Base-by-base conservation (phyloP, 257 asterid species). In the Ehretia macrophylla region DNA sequence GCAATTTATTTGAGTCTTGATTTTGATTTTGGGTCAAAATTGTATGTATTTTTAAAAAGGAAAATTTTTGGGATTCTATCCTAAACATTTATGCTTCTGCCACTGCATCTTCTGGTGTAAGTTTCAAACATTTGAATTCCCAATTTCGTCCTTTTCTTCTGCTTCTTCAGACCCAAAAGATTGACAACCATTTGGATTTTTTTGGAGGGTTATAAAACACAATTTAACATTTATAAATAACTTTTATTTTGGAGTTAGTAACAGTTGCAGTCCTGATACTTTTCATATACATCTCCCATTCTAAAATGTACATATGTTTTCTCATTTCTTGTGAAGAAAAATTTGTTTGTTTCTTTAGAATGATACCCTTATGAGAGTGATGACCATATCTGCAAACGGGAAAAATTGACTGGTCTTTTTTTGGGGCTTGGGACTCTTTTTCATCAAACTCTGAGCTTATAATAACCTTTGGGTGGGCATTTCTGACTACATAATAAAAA, bases 381-480 rank as follows among this genome's bases (percentile, higher is more conserved):
- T 58, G 57, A 56, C 32, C 17, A 49, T 68, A 22, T 44, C 57
- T 53, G 19, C 27, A 32, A 40, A n/a, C n/a, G n/a, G 54, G 73
- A 63, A n/a, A 20, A 63, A 68, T 65, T 56, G 71, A 69, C 59
- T 52, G 56, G 54, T 27, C 61, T 51, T 69, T 62, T 53, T 39
- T 32, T 32, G 66, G 63, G 14, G 55, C 48, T 46, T 40, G 55
- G 68, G 75, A 69, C 71, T 63, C 66, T 64, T 66, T 53, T 64
- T 69, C 20, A 49, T 52, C 64, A 62, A 63, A 68, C 60, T 62
- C 61, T 75, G 61, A 55, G 66, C 63, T 62, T 49, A 14, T 62
- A n/a, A n/a, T n/a, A 46, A 55, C 47, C 57, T 37, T 64, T 50
- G 65, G 73, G 71, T 68, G 72, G 63, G 67, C 68, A 58, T 53